Percentiles rank a stretch among this genome's conserved stretches.
phyloP scores from a whole-genome alignment of 2,329 filamentous ascomycete genomes.

The Aspergillaceae sp. region DNA sequence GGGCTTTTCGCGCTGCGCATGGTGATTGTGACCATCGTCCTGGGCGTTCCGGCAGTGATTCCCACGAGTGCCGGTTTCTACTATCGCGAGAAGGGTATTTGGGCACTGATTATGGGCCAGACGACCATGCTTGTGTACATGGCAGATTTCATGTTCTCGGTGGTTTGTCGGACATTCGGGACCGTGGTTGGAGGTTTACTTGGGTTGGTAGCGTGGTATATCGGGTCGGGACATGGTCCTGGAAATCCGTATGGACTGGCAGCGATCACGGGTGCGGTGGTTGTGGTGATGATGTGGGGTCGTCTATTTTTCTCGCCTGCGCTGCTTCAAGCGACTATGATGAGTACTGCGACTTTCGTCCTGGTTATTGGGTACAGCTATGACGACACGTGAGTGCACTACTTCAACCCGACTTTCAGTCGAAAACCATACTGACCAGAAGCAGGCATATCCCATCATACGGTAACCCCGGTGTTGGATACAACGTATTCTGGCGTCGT shows the following conservation, averaged over 20 bases:
- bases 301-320: conserved; percentile 26
- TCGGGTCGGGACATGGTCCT: conserved; percentile 40
- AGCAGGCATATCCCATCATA: conserved; percentile 34
- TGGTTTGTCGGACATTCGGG: conserved; percentile 35
- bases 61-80: conserved; percentile 42
- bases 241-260: conserved; percentile 46
- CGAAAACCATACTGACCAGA: not conserved
- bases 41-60: conserved; percentile 36
- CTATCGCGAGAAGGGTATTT: conserved; percentile 46
- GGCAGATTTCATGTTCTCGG: conserved; percentile 43
- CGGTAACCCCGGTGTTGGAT: conserved; percentile 41
- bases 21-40: conserved; percentile 40
- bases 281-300: conserved; percentile 26
- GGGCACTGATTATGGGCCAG: conserved; percentile 46
- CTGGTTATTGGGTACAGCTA: conserved; percentile 43
- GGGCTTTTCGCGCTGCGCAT: conserved; percentile 41
- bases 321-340: conserved; percentile 27
- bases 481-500: conserved; percentile 43
- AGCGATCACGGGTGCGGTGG: conserved; percentile 30
- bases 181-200: conserved; percentile 42
- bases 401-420: not conserved
- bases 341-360: conserved; percentile 37
- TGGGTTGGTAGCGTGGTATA: conserved; percentile 45
- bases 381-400: conserved; percentile 27
- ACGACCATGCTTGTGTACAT: conserved; percentile 43